phyloP scores from a whole-genome alignment of 495 filamentous ascomycete species.

The Cryomyces minteri region DNA sequence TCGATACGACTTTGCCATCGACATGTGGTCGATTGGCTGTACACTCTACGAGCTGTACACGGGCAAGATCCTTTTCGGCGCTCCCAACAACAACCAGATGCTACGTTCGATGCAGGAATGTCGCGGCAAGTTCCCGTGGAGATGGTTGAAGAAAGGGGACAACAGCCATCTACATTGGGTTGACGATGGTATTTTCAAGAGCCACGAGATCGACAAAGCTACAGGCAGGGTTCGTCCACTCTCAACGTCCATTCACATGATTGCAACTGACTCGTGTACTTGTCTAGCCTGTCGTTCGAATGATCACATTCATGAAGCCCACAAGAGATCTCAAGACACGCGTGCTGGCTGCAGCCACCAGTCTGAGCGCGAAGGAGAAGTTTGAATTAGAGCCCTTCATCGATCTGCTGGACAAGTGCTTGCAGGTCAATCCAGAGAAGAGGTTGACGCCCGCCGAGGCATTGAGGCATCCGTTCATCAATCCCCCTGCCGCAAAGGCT shows the following conservation, averaged over 20 bases:
- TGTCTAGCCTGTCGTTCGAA: conserved; percentile 2
- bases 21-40: conserved; percentile 95
- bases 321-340: conserved; percentile 65
- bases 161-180: conserved; percentile 68
- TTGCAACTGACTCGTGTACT: too few species aligned
- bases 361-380: conserved; percentile 53
- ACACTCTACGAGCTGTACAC: conserved; percentile 95
- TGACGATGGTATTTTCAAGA: conserved; percentile 69
- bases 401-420: conserved; percentile 70
- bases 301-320: conserved; percentile 22
- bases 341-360: conserved; percentile 51
- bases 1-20: conserved; percentile 81
- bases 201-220: conserved; percentile 67
- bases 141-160: conserved; percentile 63
- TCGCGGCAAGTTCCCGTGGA: conserved; percentile 77
- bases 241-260: background rate
- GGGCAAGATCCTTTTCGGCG: conserved; percentile 90
- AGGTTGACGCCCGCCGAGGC: conserved; percentile 74
- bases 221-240: conserved; percentile 41
- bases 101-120: conserved; percentile 89
- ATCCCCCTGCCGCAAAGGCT: background rate
- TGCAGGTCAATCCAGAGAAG: conserved; percentile 86
- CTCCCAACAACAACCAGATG: conserved; percentile 96
- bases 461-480: conserved; percentile 69
- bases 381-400: conserved; percentile 68